These are phyloP conservation scores for Aspergillus glaucus DNA, from an alignment of 2,329 filamentous ascomycete species.

Conservation along the genomic window DNA sequence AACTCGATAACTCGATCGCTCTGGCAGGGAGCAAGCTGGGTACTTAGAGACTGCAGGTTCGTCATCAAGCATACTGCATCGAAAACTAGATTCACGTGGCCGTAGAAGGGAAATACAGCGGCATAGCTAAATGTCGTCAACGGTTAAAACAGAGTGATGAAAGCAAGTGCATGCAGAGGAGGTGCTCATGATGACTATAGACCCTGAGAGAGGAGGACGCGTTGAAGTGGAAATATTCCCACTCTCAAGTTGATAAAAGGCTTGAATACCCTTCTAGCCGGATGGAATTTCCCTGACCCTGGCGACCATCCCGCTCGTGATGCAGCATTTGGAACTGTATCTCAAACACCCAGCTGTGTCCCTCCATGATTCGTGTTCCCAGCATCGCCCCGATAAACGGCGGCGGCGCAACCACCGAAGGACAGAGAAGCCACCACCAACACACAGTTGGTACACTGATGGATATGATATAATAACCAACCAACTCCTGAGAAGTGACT, in stretches of 20 bases:
- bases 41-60: slow-evolving; percentile 47
- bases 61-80: slow-evolving; percentile 45
- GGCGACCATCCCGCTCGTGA: slow-evolving; percentile 25
- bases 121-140: slow-evolving; percentile 49
- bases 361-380: slow-evolving; percentile 22
- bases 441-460: too few relatives aligned
- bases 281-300: slow-evolving; percentile 15
- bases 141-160: slow-evolving; percentile 38
- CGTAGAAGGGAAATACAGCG: slow-evolving; percentile 60
- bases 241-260: slow-evolving; percentile 42
- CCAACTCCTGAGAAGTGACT: too few relatives aligned
- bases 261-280: slow-evolving; percentile 16
- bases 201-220: slow-evolving; percentile 68
- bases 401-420: too few relatives aligned
- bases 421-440: too few relatives aligned
- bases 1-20: slow-evolving; percentile 33
- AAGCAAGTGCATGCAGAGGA: slow-evolving; percentile 40
- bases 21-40: slow-evolving; percentile 45
- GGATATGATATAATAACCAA: too few relatives aligned
- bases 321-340: slow-evolving; percentile 57
- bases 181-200: slow-evolving; percentile 66
- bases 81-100: slow-evolving; percentile 48
- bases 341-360: slow-evolving; percentile 57
- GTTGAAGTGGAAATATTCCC: slow-evolving; percentile 62
- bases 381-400: too few relatives aligned